Evolutionary conservation across 2,329 filamentous ascomycete genomes (phyloP).

Genomic region (Ophiostoma sp.): DNA sequence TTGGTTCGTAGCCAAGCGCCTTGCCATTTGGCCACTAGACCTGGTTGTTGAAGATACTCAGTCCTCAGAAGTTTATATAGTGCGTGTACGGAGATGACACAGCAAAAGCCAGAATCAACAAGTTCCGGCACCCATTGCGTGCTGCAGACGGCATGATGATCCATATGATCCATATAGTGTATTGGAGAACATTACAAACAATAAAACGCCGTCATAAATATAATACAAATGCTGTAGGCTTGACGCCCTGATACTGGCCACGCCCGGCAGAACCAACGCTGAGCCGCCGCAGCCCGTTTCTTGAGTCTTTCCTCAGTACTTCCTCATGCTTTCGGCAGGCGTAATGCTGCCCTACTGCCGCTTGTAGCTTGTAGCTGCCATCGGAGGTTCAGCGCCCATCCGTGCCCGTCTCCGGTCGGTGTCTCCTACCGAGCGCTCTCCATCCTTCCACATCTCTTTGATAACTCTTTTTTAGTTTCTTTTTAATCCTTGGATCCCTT

Average conservation of each 20-base stretch:
- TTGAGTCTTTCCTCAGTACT: not conserved
- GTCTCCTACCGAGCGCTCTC: not conserved
- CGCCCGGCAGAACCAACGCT: not conserved
- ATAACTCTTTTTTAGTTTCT: not conserved
- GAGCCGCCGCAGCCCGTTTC: not conserved
- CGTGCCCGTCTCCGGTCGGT: not conserved
- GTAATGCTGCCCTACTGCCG: not conserved
- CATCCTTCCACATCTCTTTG: too few species aligned
- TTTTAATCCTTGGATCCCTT: slow-evolving; percentile 29
- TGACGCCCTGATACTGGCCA: not conserved
- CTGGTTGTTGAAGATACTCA: not conserved
- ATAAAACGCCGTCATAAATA: slow-evolving; percentile 20
- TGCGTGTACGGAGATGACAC: too few species aligned
- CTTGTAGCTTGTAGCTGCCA: not conserved
- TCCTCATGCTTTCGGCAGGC: not conserved
- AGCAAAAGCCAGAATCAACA: too few species aligned
- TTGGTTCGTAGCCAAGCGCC: slow-evolving; percentile 39
- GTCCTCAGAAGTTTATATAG: not conserved
- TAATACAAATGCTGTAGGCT: slow-evolving; percentile 7
- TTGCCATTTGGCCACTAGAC: slow-evolving; percentile 35
- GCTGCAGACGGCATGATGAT: not conserved
- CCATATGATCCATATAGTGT: not conserved
- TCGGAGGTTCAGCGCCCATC: not conserved
- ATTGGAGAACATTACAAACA: slow-evolving; percentile 1
- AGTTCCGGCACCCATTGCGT: too few species aligned